phyloP scores from a whole-genome alignment of 257 asterid species.

The Buddleja alternifolia region DNA sequence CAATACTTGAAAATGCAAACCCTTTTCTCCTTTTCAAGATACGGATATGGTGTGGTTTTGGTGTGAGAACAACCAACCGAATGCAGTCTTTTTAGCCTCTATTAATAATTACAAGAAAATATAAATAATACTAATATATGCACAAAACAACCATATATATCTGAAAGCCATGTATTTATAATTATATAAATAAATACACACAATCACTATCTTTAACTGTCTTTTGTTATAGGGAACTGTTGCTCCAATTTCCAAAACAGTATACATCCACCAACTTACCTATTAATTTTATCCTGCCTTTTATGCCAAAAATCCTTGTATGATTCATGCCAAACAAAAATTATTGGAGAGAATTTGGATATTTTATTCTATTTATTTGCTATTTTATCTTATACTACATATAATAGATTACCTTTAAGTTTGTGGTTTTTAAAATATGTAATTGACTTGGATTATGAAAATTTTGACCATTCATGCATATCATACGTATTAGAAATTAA shows the following conservation, averaged over 20 bases:
- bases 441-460: too few species aligned
- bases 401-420: too few species aligned
- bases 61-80: slow-evolving; percentile 43
- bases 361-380: too few species aligned
- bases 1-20: slow-evolving; percentile 56
- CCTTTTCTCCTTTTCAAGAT: slow-evolving; percentile 43
- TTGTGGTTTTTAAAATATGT: too few species aligned
- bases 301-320: slow-evolving; percentile 6
- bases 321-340: too few species aligned
- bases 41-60: slow-evolving; percentile 45
- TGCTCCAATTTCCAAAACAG: slow-evolving; percentile 68
- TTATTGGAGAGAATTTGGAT: too few species aligned
- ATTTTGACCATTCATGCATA: too few species aligned
- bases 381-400: too few species aligned
- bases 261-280: slow-evolving; percentile 47
- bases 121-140: background rate
- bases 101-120: background rate
- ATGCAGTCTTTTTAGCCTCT: slow-evolving; percentile 68
- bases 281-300: slow-evolving; percentile 43
- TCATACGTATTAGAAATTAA: too few species aligned
- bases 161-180: slow-evolving; percentile 34
- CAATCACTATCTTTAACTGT: slow-evolving; percentile 8
- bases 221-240: slow-evolving; percentile 52
- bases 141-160: slow-evolving; percentile 37
- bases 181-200: too few species aligned